Evolutionary conservation across 169 alveolate species (phyloP), one percentile per base, ranked within the genome.

Genomic region (Eimeria falciformis): DNA sequence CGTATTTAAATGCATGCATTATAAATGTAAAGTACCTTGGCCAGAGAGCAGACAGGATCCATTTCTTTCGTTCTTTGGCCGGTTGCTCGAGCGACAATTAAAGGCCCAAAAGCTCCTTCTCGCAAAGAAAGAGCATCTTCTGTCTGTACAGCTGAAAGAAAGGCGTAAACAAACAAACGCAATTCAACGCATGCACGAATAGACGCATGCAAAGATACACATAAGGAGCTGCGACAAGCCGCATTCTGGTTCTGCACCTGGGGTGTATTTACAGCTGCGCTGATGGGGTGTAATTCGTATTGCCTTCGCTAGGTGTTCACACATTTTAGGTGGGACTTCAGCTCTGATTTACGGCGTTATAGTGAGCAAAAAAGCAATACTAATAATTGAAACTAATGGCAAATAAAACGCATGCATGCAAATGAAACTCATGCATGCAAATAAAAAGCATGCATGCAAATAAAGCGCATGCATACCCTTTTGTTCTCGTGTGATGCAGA

Each of bases 71-170:
- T 12, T 5, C 47, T 37, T 27, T 90, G 91, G 25, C 68, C 86
- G 9, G 91, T 90, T 11, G 94, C 94, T 12, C 94, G 81, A 1
- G 94, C 91, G 25, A 90, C 94, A 43, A 90, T 90, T n/a, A 90
- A 65, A 0, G 94, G 94, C 21, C 94, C 94, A 33, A 90, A 40
- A 18, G 82, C 56, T 25, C 94, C 94, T 43, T 78, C 71, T 18
- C 94, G 81, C 27, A 90, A 75, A 29, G 94, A 90, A 25, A 90
- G 91, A 11, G 94, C 94, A 33, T 90, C 94, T 27, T 90, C 94
- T 21, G 94, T 90, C 77, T 90, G 94, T 23, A 90, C 91, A 23
- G 91, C 94, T 90, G 90, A 53, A 33, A 2, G 21, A 7, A 7
- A 23, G 14, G 23, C 18, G 75, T 2, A 78, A 25, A 14, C 3